phyloP scores from a whole-genome alignment of 2,329 filamentous ascomycete species.

The Alternaria sp. region DNA sequence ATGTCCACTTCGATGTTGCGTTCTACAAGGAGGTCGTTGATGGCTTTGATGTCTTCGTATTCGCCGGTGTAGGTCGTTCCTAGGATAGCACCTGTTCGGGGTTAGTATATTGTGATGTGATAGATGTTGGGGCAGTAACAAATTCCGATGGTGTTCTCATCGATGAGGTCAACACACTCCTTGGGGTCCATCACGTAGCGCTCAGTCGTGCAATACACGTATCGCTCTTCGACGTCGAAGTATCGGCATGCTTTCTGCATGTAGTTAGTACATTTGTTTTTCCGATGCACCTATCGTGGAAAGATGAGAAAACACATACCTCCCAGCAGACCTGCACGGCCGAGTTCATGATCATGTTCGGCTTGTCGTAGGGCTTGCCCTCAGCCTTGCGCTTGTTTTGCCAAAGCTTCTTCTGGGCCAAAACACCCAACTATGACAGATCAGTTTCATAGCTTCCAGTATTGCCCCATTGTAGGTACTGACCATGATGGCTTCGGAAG shows the following conservation, averaged over 20 bases:
- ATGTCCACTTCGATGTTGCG: constrained; percentile 81
- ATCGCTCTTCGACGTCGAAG: constrained; percentile 93
- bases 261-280: neutral
- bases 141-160: constrained; percentile 85
- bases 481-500: constrained; percentile 77
- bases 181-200: constrained; percentile 71
- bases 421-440: constrained; percentile 65
- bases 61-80: constrained; percentile 95
- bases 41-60: constrained; percentile 87
- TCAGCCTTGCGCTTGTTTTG: constrained; percentile 83
- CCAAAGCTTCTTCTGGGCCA: constrained; percentile 97
- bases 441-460: constrained; percentile 12
- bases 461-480: constrained; percentile 5
- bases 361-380: constrained; percentile 79
- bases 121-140: constrained; percentile 56
- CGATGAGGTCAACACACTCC: constrained; percentile 67
- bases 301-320: constrained; percentile 11
- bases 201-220: constrained; percentile 68
- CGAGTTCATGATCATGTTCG: constrained; percentile 95
- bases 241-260: constrained; percentile 73
- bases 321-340: constrained; percentile 98
- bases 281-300: too few species aligned
- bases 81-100: constrained; percentile 68
- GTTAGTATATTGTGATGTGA: constrained; percentile 1
- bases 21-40: constrained; percentile 86